Evolutionary conservation across 2,329 filamentous ascomycete genomes (phyloP), one percentile per base, ranked within the genome.

Genomic region (Aureobasidium sp.): DNA sequence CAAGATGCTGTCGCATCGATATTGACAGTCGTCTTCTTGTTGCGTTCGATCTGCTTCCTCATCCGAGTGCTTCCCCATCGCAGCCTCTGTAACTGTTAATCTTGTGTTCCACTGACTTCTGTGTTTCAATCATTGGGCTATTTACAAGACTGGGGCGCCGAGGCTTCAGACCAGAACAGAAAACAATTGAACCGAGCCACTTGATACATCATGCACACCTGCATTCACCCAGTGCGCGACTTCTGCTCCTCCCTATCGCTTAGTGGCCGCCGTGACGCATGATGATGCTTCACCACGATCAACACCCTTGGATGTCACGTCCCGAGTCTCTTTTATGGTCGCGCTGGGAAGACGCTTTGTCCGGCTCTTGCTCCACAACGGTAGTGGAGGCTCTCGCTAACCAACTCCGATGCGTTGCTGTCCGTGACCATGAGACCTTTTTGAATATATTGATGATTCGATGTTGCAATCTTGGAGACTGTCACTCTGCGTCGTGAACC

Each of bases 111-210:
- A 20, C 14, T 52, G 52, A 34, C 25, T 37, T 17, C n/a, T 44
- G 17, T 56, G n/a, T 22, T 25, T 34, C 22, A 5, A 17, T 12
- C 17, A 58, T 45, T 56, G 39, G 1, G 15, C 17, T 42, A 37
- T 31, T 34, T 17, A 34, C 22, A 42, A 36, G 41, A 44, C 41
- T 27, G 14, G 20, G 17, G 20, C 55, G 42, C 55, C 55, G 55
- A 58, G 55, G 55, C 42, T 58, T 41, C 55, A 58, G 55, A 58
- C 29, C 29, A 58, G 20, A 17, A 44, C 52, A 56, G 42, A 15
- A 45, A 47, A 47, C 55, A 47, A 58, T 41, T 59, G 44, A 49
- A 29, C 56, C 56, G 56, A 59, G 56, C 56, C 56, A 59, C 27
- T 48, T 48, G 45, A 48, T 41, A 31, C 56, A 59, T 49, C 44